These are phyloP conservation scores for Stentor coeruleus DNA, from an alignment of 73 alveolate species.

Conservation along the genomic window DNA sequence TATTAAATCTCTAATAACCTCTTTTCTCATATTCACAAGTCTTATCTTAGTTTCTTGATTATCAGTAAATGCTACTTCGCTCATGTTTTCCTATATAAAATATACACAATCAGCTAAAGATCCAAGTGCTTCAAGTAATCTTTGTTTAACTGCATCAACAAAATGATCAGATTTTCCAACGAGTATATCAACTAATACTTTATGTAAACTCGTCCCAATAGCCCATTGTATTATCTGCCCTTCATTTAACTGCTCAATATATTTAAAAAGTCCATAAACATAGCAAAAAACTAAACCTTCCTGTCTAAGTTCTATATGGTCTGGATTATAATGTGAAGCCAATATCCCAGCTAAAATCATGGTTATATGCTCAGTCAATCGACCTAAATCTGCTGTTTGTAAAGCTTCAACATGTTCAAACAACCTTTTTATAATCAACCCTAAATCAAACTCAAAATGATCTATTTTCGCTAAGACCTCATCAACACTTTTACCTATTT, in stretches of 20 bases:
- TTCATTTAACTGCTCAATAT: constrained; percentile 2
- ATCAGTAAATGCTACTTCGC: background rate
- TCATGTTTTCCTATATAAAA: background rate
- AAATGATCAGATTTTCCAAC: background rate
- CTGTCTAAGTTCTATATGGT: constrained; percentile 10
- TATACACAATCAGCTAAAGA: background rate
- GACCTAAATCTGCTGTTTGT: background rate
- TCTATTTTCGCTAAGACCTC: background rate
- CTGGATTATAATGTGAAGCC: background rate
- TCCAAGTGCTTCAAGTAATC: background rate
- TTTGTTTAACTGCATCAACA: background rate
- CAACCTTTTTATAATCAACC: constrained; percentile 5
- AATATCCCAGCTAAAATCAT: background rate
- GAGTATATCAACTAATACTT: background rate
- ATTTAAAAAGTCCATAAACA: background rate
- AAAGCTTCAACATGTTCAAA: constrained; percentile 16
- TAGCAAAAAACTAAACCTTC: constrained; percentile 9
- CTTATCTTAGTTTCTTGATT: background rate
- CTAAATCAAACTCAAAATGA: constrained; percentile 14
- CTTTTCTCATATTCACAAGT: background rate
- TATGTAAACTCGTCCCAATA: background rate
- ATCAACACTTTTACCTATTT: background rate
- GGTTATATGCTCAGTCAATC: background rate
- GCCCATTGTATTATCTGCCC: background rate
- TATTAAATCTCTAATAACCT: background rate